Conservation (phyloP, 2,329 filamentous ascomycete species). For the Thelonectria blattea region DNA sequence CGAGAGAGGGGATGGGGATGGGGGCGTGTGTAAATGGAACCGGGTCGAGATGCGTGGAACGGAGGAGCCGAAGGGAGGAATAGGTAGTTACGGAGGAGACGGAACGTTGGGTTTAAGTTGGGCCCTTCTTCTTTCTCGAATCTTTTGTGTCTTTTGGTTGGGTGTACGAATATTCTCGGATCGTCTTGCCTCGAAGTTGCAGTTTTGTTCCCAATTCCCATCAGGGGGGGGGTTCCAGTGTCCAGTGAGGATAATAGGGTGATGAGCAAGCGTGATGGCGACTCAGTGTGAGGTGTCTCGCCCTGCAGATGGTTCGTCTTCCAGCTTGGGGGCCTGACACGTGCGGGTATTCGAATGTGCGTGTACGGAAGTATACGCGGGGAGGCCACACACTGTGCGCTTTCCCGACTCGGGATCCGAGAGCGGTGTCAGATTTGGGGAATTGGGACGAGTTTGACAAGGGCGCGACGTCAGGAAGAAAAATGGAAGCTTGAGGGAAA, state of each 20-base stretch:
- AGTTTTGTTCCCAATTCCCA: neutral
- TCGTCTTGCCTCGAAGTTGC: too few relatives aligned
- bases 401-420: conserved; percentile 18
- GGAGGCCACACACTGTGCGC: neutral
- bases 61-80: neutral
- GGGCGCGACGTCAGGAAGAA: neutral
- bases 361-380: neutral
- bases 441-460: neutral
- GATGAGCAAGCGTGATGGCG: neutral
- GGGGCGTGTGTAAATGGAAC: neutral
- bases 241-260: neutral
- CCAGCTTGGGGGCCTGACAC: neutral
- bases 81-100: neutral
- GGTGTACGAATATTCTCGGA: too few relatives aligned
- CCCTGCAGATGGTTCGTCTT: conserved; percentile 17
- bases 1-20: neutral
- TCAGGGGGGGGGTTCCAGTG: neutral
- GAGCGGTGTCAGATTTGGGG: neutral
- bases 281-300: neutral
- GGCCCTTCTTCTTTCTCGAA: neutral
- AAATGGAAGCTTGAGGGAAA: neutral
- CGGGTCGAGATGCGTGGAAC: neutral
- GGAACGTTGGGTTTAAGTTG: neutral
- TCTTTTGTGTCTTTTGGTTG: neutral
- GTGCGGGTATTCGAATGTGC: conserved; percentile 10